phyloP scores from a whole-genome alignment of 2,329 filamentous ascomycete genomes.

The Aureobasidium sp. region DNA sequence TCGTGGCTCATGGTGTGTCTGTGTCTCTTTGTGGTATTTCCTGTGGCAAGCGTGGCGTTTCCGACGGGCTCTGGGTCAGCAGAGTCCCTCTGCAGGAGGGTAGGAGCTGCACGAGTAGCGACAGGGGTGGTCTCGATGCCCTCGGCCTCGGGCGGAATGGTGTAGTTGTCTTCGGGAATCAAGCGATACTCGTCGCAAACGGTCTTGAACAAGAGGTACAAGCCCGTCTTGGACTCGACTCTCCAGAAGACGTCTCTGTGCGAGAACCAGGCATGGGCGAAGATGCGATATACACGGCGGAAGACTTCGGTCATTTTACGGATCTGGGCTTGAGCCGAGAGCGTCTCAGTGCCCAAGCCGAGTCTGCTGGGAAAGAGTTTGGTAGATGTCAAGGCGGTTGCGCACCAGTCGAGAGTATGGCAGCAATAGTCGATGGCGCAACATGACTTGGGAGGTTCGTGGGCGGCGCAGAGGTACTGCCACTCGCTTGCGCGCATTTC shows the following conservation, averaged over 20 bases:
- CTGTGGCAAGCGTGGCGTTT: constrained; percentile 43
- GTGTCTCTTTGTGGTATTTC: constrained; percentile 71
- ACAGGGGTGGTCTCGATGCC: constrained; percentile 52
- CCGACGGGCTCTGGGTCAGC: constrained; percentile 28
- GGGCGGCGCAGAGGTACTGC: constrained; percentile 97
- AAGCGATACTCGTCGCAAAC: constrained; percentile 89
- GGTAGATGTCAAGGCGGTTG: constrained; percentile 84
- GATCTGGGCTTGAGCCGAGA: constrained; percentile 45
- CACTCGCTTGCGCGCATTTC: constrained; percentile 99
- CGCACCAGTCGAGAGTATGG: constrained; percentile 96
- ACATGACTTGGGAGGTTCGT: constrained; percentile 92
- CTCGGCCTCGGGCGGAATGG: constrained; percentile 86
- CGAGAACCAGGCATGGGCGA: constrained; percentile 98
- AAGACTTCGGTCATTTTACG: constrained; percentile 94
- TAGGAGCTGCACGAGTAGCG: not conserved
- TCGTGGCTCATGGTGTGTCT: constrained; percentile 68
- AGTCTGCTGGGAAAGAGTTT: constrained; percentile 92
- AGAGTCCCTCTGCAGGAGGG: not conserved
- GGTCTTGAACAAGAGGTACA: constrained; percentile 95
- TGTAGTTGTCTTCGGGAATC: constrained; percentile 90
- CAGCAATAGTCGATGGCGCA: constrained; percentile 99
- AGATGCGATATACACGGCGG: constrained; percentile 86
- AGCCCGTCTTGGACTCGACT: constrained; percentile 78
- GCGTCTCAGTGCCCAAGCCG: constrained; percentile 41
- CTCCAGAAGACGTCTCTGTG: constrained; percentile 93